Base-by-base conservation (phyloP, 179 eudicot genomes). In the Heliamphora pulchella region DNA sequence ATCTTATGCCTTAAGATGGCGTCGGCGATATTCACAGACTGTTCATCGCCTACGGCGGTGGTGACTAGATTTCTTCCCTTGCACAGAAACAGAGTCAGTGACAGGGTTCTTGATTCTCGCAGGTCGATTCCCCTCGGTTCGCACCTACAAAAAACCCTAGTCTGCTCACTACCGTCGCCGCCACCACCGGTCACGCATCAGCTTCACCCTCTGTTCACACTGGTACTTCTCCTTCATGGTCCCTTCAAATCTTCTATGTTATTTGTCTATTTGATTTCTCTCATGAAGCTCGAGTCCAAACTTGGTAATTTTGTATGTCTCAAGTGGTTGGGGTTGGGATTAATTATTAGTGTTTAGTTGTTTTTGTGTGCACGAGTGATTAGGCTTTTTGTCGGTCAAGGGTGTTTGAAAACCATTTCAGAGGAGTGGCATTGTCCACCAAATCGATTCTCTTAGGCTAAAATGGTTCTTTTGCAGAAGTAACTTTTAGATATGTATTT, bases 1-100 rank as follows among this genome's bases (percentile, higher is more conserved):
- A 10, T 73, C 73, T 51, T 31, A 51, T 20, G 54, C 3, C 61
- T 63, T 9, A 18, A 66, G 74, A 80, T 79, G 85, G 71, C 83
- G 51, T 72, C 79, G 41, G 86, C 86, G 85, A 79, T 83, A 14
- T 75, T 82, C 78, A 53, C 81, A 43, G 86, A 88, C 59, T 88
- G 88, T 79, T 86, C 90, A 67, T 83, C 92, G 0, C 79, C 89
- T 1, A 78, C 86, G 22, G 77, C 84, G 64, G 61, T 46, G 72
- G 47, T 1, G 71, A 46, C 74, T 74, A 89, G 88, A 8, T 82
- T 91, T 53, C 81, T 85, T 44, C 86, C 89, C 0, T 70, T 85
- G 4, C 61, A 55, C 63, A 74, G 46, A 8, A 85, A 54, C 22
- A 83, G 78, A 55, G 18, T 83, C 74, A 78, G 80, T 2, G 13